Base-by-base conservation (phyloP, 495 filamentous ascomycete species). In the Beverwykella pulmonaria region DNA sequence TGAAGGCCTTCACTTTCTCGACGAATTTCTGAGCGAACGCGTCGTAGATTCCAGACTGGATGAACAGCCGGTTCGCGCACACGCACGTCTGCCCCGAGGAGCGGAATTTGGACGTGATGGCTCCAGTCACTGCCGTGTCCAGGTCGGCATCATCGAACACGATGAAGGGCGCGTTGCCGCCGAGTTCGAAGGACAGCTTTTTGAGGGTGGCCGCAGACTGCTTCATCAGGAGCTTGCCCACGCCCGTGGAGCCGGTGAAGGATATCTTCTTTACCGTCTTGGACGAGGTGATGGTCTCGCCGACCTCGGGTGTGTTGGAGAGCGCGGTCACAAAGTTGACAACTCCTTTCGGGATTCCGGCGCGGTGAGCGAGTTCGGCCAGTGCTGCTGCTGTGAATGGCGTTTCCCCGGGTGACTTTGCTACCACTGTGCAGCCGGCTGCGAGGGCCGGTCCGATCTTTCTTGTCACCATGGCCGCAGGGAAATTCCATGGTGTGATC, bases 121-220 rank as follows among this genome's bases (percentile, higher is more conserved):
- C 80, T 53, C 82, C 82, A 23, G 83, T 79, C 9, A 87, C 76
- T 3, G 88, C 86, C 54, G 83, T 79, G 19, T 89, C 82, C 17
- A 90, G 76, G 58, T 90, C 85, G 20, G 88, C 88, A 73, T 92
- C 89, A 53, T 90, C 85, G 69, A 92, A 91, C 7, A 91, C 83
- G 47, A 91, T 79, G 75, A 90, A 90, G 0, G 88, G 89, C 48
- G 88, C 89, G 74, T 92, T 91, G 4, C 89, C 89, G 29, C 89
- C 89, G 25, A 92, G 81, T 75, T 92, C 89, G 30, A 91, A 83
- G 1, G 86, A 88, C 12, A 89, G 73, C 67, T 91, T 92, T 78
- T 90, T 91, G 55, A 91, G 75, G 1, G 86, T 85, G 22, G 83
- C 80, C 0, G 87, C 79, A 47, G 84, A 85, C 68, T 85, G 81